Evolutionary conservation across 139 green algal genomes (phyloP), one percentile per base, ranked within the genome.

Genomic region (Pycnococcus provasolii): DNA sequence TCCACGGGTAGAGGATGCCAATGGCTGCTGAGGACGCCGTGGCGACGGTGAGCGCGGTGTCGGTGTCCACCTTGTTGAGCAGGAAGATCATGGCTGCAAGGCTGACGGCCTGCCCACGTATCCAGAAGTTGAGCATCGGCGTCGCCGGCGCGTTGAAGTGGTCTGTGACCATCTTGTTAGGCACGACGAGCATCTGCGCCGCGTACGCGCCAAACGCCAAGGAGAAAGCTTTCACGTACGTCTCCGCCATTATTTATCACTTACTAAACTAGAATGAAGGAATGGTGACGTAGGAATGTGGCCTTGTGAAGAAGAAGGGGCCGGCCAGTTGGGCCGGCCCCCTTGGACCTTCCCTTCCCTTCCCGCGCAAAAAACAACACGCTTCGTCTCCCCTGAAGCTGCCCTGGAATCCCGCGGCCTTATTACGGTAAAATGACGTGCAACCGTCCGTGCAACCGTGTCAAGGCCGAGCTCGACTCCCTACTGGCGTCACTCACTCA

Each of bases 101-200:
- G 13, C 41, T 42, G 53, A 2, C 41, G 2, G 64, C 39, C 2
- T 39, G 41, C 13, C 64, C 64, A n/a, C 64, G 53, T 3, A 53
- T 53, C 53, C 52, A 63, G 53, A 71, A 71, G 3, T 57, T 37
- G 7, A n/a, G 13, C 52, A 71, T 63, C 5, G 52, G 13, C 4
- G 41, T 43, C n/a, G 62, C 15, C 6, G 62, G 3, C 42, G 62
- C 62, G 26, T 68, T 60, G 62, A 68, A 68, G 46, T 68, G 62
- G 40, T 68, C 62, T 9, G 62, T 51, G 45, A 68, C n/a, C 47
- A 68, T 68, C 47, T 68, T 68, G 8, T 46, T 47, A 15, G 62
- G 62, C 3, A 68, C 39, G 45, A 68, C n/a, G 46, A 68, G 26
- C 47, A 68, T 60, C 47, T 68, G 62, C 62, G n/a, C 6, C 15